Conservation (phyloP, 2,329 filamentous ascomycete species). For the Fusarium torulosum region DNA sequence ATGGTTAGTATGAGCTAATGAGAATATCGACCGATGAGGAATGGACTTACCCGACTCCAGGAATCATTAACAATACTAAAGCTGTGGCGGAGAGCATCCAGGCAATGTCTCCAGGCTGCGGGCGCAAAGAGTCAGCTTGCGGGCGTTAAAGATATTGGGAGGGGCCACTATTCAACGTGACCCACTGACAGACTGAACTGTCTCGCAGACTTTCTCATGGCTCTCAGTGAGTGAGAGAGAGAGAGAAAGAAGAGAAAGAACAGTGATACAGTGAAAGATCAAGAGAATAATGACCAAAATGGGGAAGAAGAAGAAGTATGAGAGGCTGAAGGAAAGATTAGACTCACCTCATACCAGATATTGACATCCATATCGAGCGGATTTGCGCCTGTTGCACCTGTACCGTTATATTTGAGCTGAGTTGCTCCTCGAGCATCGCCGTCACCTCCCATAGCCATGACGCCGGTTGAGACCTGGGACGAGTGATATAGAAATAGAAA, state of each 20-base stretch:
- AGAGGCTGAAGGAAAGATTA: not conserved
- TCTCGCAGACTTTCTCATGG: constrained; percentile 4
- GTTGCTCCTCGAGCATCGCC: constrained; percentile 60
- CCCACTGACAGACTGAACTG: constrained; percentile 27
- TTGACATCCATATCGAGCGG: constrained; percentile 78
- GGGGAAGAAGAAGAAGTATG: not conserved
- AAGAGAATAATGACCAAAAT: not conserved
- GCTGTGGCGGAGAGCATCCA: constrained; percentile 88
- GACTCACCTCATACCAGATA: constrained; percentile 78
- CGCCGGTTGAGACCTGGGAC: constrained; percentile 29
- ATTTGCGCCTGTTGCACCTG: constrained; percentile 74
- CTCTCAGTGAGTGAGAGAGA: constrained; percentile 10
- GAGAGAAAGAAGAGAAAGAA: constrained; percentile 9
- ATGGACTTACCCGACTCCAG: constrained; percentile 76
- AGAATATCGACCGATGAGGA: not conserved
- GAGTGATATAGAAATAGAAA: constrained; percentile 40
- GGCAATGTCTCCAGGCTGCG: constrained; percentile 80
- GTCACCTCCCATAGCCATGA: constrained; percentile 44
- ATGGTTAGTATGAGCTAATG: constrained; percentile 21
- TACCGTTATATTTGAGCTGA: constrained; percentile 72
- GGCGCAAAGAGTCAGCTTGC: constrained; percentile 49
- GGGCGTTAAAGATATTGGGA: constrained; percentile 34
- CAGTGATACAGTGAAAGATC: not conserved
- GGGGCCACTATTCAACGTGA: constrained; percentile 22
- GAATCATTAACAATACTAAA: constrained; percentile 91